phyloP scores from a whole-genome alignment of 768 basidiomycete species.

The Amanita rubescens region DNA sequence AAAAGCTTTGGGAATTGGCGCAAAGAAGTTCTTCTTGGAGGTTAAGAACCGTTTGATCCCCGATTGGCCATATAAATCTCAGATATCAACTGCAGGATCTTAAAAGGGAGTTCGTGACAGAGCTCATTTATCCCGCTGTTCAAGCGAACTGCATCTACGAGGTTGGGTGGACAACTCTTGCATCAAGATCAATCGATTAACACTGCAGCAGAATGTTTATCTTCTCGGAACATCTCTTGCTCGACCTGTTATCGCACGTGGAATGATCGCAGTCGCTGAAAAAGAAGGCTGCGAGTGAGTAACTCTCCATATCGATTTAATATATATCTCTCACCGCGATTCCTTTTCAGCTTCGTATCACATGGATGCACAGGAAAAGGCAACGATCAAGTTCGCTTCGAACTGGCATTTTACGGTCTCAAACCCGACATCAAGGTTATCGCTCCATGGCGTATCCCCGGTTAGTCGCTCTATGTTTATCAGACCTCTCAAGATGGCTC shows the following conservation, averaged over 20 bases:
- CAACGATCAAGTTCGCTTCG: constrained; percentile 99
- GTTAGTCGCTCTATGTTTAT: constrained; percentile 30
- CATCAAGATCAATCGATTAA: constrained; percentile 4
- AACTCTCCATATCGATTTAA: background rate
- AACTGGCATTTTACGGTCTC: constrained; percentile 97
- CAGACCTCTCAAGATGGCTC: background rate
- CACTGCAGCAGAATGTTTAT: constrained; percentile 69
- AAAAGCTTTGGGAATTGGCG: constrained; percentile 88
- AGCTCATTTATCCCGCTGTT: constrained; percentile 96
- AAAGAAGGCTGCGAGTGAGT: constrained; percentile 92
- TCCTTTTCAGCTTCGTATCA: constrained; percentile 67
- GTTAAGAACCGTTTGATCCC: constrained; percentile 28
- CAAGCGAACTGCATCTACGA: constrained; percentile 99
- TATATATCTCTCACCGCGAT: background rate
- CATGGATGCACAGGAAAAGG: constrained; percentile 99
- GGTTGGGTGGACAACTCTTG: constrained; percentile 31
- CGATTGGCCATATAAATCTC: background rate
- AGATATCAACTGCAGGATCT: constrained; percentile 59
- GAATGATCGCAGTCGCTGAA: constrained; percentile 93
- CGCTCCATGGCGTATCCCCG: constrained; percentile 95
- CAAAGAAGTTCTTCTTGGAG: constrained; percentile 93
- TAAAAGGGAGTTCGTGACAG: constrained; percentile 89
- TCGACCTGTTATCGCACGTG: constrained; percentile 96
- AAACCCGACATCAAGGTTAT: constrained; percentile 99
- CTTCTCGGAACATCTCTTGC: constrained; percentile 97